Percentiles rank a stretch among this genome's conserved stretches.
Conservation (phyloP, 2,329 filamentous ascomycete species). For the Penicillium sp. region DNA sequence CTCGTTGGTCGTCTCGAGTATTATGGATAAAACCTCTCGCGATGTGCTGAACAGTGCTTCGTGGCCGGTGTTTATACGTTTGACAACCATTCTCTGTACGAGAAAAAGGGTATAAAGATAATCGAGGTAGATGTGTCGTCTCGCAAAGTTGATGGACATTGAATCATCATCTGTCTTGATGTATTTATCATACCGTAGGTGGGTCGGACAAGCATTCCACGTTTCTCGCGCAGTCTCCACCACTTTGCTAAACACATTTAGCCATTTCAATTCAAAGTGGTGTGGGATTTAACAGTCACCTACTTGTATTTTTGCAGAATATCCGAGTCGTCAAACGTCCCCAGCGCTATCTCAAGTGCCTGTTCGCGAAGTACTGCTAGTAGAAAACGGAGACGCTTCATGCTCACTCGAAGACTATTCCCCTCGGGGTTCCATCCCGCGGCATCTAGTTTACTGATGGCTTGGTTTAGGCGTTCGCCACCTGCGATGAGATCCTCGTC, state of each 20-base stretch:
- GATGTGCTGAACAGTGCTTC: slow-evolving; percentile 39
- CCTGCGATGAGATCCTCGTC: slow-evolving; percentile 35
- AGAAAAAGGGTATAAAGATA: slow-evolving; percentile 43
- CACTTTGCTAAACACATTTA: slow-evolving; percentile 27
- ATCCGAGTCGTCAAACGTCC: slow-evolving; percentile 28
- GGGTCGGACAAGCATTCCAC: slow-evolving; percentile 31
- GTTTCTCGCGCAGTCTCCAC: slow-evolving; percentile 31
- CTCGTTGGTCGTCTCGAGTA: slow-evolving; percentile 34
- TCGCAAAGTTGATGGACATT: slow-evolving; percentile 25
- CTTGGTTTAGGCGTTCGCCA: slow-evolving; percentile 29
- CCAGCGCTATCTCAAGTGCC: slow-evolving; percentile 38
- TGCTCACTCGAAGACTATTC: slow-evolving; percentile 25
- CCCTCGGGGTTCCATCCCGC: slow-evolving; percentile 35
- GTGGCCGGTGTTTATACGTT: slow-evolving; percentile 37
- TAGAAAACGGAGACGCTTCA: slow-evolving; percentile 33
- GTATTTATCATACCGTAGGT: slow-evolving; percentile 33
- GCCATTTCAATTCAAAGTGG: background rate
- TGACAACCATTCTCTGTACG: slow-evolving; percentile 39
- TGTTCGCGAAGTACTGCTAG: slow-evolving; percentile 36
- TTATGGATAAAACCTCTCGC: slow-evolving; percentile 35
- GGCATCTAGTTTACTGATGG: slow-evolving; percentile 32
- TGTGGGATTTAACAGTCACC: background rate
- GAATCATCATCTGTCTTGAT: slow-evolving; percentile 17
- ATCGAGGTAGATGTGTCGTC: slow-evolving; percentile 39
- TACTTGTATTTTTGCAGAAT: slow-evolving; percentile 35